These are phyloP conservation scores for Juglanconis oblonga DNA, from an alignment of 2,329 filamentous ascomycete genomes.

Conservation along the genomic window DNA sequence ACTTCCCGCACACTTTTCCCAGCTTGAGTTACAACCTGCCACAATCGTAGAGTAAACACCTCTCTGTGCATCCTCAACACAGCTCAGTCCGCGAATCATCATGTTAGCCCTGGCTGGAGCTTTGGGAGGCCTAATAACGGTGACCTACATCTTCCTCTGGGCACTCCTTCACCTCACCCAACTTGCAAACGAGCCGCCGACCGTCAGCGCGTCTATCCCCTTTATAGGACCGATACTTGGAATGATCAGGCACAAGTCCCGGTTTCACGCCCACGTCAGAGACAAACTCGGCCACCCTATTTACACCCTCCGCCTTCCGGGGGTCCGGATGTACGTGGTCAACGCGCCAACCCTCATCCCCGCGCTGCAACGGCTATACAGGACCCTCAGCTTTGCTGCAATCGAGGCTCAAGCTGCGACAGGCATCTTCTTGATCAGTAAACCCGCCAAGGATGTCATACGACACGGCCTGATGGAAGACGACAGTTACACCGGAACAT, in stretches of 20 bases:
- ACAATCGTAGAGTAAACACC: not conserved
- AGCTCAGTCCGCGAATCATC: not conserved
- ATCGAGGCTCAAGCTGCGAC: not conserved
- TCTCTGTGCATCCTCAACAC: not conserved
- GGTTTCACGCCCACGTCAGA: not conserved
- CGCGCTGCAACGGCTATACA: not conserved
- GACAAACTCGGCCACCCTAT: not conserved
- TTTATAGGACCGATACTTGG: slow-evolving; percentile 25
- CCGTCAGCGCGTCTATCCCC: slow-evolving; percentile 21
- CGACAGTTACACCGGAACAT: not conserved
- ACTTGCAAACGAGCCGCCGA: slow-evolving; percentile 24
- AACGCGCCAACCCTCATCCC: slow-evolving; percentile 2
- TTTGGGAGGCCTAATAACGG: slow-evolving; percentile 4
- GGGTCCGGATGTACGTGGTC: not conserved
- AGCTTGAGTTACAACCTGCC: too few relatives aligned
- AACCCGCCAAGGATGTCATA: slow-evolving; percentile 2
- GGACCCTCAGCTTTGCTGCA: not conserved
- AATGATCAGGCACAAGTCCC: slow-evolving; percentile 16
- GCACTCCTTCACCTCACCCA: slow-evolving; percentile 24
- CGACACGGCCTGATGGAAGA: not conserved
- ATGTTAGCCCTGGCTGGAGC: not conserved
- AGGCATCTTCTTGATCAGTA: not conserved
- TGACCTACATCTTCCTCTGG: slow-evolving; percentile 23
- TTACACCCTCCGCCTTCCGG: slow-evolving; percentile 1
- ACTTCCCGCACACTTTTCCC: too few relatives aligned